Base-by-base conservation (phyloP, 495 filamentous ascomycete species). In the Xylaria curta region DNA sequence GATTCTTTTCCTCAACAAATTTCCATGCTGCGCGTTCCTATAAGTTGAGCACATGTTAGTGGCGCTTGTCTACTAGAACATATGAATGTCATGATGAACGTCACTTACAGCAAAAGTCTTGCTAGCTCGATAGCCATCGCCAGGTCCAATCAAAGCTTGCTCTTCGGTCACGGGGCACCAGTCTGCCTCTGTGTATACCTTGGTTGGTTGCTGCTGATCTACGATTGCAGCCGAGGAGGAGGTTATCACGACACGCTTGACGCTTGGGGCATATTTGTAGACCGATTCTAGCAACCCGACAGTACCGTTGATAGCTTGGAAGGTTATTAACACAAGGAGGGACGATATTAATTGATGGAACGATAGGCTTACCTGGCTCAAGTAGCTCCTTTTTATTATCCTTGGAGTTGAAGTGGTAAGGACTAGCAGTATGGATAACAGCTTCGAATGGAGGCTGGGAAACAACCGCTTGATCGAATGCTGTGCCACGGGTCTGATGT, bases 1-100 rank as follows among this genome's bases (percentile, higher is more conserved):
- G 92, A 80, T 93, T 92, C 79, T 93, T 90, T 59, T 90, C 89
- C 80, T 92, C 89, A 4, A 94, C 82, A 76, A 94, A 94, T 8
- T 94, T 89, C 93, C 93, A 96, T 0, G 93, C 93, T 3, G 93
- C 92, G 28, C 62, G 62, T 49, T 65, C 62, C 62, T 65, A 36
- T 21, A 19, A n/a, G 6, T 21, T 8, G 46, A 49, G 46, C 7
- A 49, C 6, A 49, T 49, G 17, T 49, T n/a, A 49, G 46, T 49
- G 46, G 46, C 17, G 46, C 42, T 4, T 46, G 40, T 46, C 44
- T 46, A 6, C 17, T 15, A 15, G 17, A n/a, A n/a, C 46, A 8
- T n/a, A 49, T 38, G 19, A 49, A 8, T 49, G 19, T 1, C 46
- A 17, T 8, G 6, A 49, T n/a, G 6, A 19, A 49, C 19, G 4